Evolutionary conservation across 352 stramenopile species (phyloP).

Genomic region (Phytophthora idaei): DNA sequence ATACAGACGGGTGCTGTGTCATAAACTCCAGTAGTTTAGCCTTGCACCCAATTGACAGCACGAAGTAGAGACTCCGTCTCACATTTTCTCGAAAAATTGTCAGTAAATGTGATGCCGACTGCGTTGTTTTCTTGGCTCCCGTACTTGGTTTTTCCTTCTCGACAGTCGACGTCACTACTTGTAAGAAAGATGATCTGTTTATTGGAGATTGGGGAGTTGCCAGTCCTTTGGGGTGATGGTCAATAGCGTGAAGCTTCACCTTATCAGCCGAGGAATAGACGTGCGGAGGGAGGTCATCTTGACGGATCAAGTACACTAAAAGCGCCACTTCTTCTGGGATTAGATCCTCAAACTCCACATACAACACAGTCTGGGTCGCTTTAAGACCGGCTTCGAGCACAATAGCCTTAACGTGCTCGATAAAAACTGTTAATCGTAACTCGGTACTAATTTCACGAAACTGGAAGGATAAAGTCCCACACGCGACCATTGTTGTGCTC

Average conservation of each 20-base stretch:
- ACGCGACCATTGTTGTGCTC: conserved; percentile 55
- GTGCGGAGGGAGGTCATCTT: conserved; percentile 47
- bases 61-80: conserved; percentile 55
- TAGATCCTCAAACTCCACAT: conserved; percentile 61
- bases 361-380: conserved; percentile 57
- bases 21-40: conserved; percentile 47
- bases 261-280: conserved; percentile 61
- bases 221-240: conserved; percentile 38
- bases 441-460: conserved; percentile 50
- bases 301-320: conserved; percentile 47
- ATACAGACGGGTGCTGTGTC: conserved; percentile 43
- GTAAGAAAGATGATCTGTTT: conserved; percentile 28
- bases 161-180: neutral
- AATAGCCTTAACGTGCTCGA: conserved; percentile 52
- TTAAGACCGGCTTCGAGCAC: conserved; percentile 59
- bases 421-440: conserved; percentile 38
- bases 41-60: conserved; percentile 51
- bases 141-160: conserved; percentile 6
- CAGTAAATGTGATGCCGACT: conserved; percentile 10
- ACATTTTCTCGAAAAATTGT: conserved; percentile 64
- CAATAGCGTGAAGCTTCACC: conserved; percentile 48
- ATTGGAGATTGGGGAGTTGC: neutral
- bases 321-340: conserved; percentile 37
- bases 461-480: conserved; percentile 56
- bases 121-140: conserved; percentile 4